Percentiles rank a stretch among this genome's conserved stretches.
These are phyloP conservation scores for Notholithocarpus densiflorus DNA, from an alignment of 306 rosid genomes.

Conservation along the genomic window DNA sequence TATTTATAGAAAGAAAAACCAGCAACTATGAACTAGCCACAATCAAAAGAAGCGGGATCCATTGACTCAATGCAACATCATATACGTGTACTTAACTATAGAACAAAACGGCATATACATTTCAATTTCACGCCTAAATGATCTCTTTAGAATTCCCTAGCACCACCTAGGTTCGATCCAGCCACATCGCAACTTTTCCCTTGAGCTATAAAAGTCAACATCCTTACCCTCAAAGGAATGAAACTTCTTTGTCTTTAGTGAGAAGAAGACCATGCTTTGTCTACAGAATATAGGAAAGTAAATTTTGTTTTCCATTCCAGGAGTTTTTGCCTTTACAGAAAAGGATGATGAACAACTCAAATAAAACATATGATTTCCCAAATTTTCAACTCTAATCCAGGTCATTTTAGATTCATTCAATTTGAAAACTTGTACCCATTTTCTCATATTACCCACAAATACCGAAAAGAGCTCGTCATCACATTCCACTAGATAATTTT, in stretches of 20 bases:
- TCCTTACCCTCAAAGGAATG: neutral
- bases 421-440: neutral
- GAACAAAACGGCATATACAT: neutral
- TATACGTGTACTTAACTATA: too few species aligned
- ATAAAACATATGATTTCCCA: neutral
- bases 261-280: neutral
- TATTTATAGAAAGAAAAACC: too few species aligned
- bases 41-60: too few species aligned
- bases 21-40: too few species aligned
- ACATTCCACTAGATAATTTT: neutral
- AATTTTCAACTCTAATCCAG: neutral
- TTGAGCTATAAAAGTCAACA: neutral
- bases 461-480: neutral
- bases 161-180: neutral
- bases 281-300: neutral
- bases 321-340: neutral
- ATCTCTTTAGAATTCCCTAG: neutral
- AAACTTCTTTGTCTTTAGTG: neutral
- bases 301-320: neutral
- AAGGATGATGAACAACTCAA: neutral
- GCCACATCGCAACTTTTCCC: neutral
- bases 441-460: neutral
- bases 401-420: too few species aligned
- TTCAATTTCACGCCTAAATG: neutral
- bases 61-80: too few species aligned